phyloP scores from a whole-genome alignment of 169 alveolate species.

The Plasmodium gaboni region DNA sequence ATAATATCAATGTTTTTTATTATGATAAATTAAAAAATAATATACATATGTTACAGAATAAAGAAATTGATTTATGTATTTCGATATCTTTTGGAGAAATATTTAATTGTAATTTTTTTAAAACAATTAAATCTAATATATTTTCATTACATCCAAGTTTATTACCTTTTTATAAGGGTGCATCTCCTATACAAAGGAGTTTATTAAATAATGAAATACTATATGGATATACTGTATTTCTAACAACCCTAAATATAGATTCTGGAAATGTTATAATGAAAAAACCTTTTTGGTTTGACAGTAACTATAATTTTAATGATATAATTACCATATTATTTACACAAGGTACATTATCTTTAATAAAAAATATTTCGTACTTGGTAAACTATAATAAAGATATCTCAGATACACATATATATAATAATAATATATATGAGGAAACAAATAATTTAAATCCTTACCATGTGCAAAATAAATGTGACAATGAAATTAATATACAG shows the following conservation, averaged over 20 bases:
- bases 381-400: conserved; percentile 8
- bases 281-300: conserved; percentile 23
- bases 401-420: no score
- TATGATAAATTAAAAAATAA: conserved; percentile 56
- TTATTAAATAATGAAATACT: conserved; percentile 60
- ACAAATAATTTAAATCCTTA: no score
- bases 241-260: conserved; percentile 51
- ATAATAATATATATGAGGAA: no score
- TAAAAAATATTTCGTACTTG: conserved; percentile 36
- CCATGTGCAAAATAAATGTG: no score
- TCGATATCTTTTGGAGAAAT: conserved; percentile 67
- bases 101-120: conserved; percentile 53
- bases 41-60: conserved; percentile 38
- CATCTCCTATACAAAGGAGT: conserved; percentile 73
- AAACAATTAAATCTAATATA: conserved; percentile 35
- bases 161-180: conserved; percentile 61
- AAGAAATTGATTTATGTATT: conserved; percentile 42
- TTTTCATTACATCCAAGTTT: conserved; percentile 70
- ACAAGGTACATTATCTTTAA: conserved; percentile 32
- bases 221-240: conserved; percentile 51
- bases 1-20: conserved; percentile 47
- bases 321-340: conserved; percentile 64
- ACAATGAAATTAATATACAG: no score
- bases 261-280: conserved; percentile 29
- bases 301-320: conserved; percentile 54